Evolutionary conservation across 169 alveolate species (phyloP), one percentile per base, ranked within the genome.

Genomic region (Plasmodium relictum): DNA sequence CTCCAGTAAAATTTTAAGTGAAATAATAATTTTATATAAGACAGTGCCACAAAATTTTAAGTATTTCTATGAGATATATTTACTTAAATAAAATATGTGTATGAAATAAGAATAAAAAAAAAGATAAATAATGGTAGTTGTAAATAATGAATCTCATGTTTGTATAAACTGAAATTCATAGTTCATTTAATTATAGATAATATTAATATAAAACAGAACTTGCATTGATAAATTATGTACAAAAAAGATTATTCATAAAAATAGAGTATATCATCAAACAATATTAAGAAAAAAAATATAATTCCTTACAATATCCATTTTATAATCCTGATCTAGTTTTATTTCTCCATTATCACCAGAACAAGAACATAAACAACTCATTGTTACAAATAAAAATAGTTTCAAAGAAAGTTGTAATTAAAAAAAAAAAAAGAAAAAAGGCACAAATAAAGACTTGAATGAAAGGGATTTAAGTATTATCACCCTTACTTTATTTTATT

Each of bases 291-390:
- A 10, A 12, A 16, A 39, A 45, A 45, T 24, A 26, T 18, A 2
- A 6, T 42, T 16, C 18, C 78, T 62, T 76, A 76, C 89, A 6
- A 76, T 65, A 7, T 62, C 76, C 68, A 76, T 26, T 50, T 76
- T 63, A 41, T 76, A 59, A 44, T 76, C 89, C 0, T 74, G 89
- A 26, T 37, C 76, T 18, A 76, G 12, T 56, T 76, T 76, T 22
- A 76, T 68, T 37, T 76, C 89, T 6, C 89, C 89, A 42, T 76
- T 63, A 26, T 76, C 89, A 22, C 70, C 45, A 37, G 74, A 76
- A 42, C 89, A 74, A 26, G 89, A 65, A 65, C 89, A 76, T 20
- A 76, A 66, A 48, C 89, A 76, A 26, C 66, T 76, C 89, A 76
- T 76, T 45, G 56, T 65, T 52, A 37, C 41, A 72, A 74, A 68